Evolutionary conservation across 495 filamentous ascomycete species (phyloP).

Genomic region (Lophiostoma macrostomum): DNA sequence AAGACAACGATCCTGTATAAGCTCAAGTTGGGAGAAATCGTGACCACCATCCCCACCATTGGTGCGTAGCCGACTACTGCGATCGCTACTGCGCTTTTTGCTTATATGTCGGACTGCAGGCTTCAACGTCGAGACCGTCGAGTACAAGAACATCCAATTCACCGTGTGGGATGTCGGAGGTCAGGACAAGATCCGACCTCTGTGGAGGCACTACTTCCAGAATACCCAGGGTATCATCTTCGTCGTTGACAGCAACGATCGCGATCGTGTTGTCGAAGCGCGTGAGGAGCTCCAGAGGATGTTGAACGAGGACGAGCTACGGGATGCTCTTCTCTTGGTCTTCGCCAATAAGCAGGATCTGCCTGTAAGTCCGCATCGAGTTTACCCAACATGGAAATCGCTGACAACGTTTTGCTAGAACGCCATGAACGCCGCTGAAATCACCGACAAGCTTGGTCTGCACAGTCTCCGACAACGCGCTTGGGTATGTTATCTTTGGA

Average conservation of each 20-base stretch:
- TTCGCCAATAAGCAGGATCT: conserved; percentile 99
- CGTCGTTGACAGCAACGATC: conserved; percentile 99
- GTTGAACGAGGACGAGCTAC: conserved; percentile 99
- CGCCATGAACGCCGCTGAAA: conserved; percentile 98
- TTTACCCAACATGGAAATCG: background rate
- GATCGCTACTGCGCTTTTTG: background rate
- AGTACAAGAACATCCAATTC: conserved; percentile 99
- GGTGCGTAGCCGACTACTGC: conserved; percentile 60
- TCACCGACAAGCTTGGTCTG: conserved; percentile 99
- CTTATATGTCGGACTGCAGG: conserved; percentile 52
- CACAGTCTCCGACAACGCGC: conserved; percentile 96
- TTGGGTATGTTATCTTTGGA: conserved; percentile 72
- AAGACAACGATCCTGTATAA: conserved; percentile 99
- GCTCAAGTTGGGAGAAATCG: conserved; percentile 99
- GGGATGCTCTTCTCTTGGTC: conserved; percentile 94
- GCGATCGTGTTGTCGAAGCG: conserved; percentile 97
- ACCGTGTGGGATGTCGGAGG: conserved; percentile 99
- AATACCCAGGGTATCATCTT: conserved; percentile 99
- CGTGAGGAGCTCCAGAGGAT: conserved; percentile 99
- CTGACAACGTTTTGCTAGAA: conserved; percentile 57
- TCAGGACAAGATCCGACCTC: conserved; percentile 99
- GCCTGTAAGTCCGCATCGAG: conserved; percentile 63
- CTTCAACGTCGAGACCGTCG: conserved; percentile 99
- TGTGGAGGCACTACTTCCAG: conserved; percentile 99
- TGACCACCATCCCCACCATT: conserved; percentile 98